Conservation (phyloP, 139 green algal genomes). For the Chlamydomonas sp. region DNA sequence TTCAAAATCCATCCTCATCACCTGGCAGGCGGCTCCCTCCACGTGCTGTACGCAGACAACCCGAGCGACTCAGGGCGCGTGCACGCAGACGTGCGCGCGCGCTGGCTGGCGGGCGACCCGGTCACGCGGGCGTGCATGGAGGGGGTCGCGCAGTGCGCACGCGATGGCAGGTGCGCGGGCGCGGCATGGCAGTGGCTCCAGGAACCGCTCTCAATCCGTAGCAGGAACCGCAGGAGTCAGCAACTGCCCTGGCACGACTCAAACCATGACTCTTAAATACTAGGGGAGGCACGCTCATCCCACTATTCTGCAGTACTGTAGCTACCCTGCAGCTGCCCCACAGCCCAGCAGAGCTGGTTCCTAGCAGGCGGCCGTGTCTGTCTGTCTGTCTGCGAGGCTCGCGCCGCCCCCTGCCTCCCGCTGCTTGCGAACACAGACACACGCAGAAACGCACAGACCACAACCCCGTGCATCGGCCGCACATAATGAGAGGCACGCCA, state of each 20-base stretch:
- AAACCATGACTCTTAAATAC: neutral
- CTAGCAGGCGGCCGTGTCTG: no score
- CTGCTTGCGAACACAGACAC: no score
- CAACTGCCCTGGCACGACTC: neutral
- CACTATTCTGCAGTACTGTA: neutral
- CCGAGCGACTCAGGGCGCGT: constrained; percentile 69
- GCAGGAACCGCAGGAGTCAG: neutral
- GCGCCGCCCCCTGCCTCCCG: no score
- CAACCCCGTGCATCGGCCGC: no score
- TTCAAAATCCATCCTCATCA: no score
- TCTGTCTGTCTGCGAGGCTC: no score
- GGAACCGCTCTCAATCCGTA: neutral
- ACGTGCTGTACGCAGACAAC: constrained; percentile 56
- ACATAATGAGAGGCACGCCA: no score
- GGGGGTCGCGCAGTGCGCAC: constrained; percentile 48
- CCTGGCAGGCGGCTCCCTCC: no score
- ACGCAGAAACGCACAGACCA: no score
- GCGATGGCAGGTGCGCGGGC: constrained; percentile 35
- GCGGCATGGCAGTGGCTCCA: neutral
- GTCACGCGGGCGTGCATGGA: constrained; percentile 49
- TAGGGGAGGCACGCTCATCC: neutral
- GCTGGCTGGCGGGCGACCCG: constrained; percentile 63
- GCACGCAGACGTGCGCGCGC: constrained; percentile 56
- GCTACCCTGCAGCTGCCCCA: no score
- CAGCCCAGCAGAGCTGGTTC: no score